Percentiles rank a stretch among this genome's conserved stretches.
Conservation (phyloP, 164 flowering plant species). For the Malania oleifera region DNA sequence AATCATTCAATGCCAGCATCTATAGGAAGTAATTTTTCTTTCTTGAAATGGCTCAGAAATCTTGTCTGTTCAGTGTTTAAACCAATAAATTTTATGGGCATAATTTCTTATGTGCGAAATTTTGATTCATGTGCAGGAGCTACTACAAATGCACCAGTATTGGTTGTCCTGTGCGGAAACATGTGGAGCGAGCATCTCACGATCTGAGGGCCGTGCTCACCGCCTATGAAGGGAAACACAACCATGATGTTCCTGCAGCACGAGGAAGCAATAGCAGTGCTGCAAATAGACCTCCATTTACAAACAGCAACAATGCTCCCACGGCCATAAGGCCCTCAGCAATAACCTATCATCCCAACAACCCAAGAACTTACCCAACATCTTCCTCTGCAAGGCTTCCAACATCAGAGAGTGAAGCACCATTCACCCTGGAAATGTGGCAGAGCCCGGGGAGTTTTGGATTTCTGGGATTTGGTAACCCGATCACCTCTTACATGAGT, state of each 20-base stretch:
- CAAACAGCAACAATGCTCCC: conserved; percentile 11
- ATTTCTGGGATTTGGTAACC: conserved; percentile 25
- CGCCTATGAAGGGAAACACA: conserved; percentile 90
- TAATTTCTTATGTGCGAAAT: conserved; percentile 1
- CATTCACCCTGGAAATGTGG: conserved; percentile 48
- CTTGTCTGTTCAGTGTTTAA: too few species aligned
- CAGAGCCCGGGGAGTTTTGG: conserved; percentile 24
- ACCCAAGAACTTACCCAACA: conserved; percentile 16
- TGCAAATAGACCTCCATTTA: conserved; percentile 26
- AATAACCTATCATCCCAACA: conserved; percentile 16
- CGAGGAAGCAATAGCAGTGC: conserved; percentile 53
- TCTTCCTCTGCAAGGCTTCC: conserved; percentile 16
- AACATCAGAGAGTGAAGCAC: conserved; percentile 31
- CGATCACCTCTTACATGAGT: conserved; percentile 14
- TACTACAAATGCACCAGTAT: conserved; percentile 76
- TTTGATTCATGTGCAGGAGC: conserved; percentile 46
- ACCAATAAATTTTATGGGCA: too few species aligned
- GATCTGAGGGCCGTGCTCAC: conserved; percentile 80
- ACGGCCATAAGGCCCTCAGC: conserved; percentile 41
- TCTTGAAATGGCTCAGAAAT: too few species aligned
- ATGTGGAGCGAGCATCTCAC: conserved; percentile 80
- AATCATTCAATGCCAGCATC: too few species aligned
- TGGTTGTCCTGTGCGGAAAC: conserved; percentile 83
- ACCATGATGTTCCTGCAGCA: conserved; percentile 88
- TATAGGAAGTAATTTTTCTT: too few species aligned